Evolutionary conservation across 192 early-diverging fungal genomes (phyloP).

Genomic region (Spinellus fusiger): DNA sequence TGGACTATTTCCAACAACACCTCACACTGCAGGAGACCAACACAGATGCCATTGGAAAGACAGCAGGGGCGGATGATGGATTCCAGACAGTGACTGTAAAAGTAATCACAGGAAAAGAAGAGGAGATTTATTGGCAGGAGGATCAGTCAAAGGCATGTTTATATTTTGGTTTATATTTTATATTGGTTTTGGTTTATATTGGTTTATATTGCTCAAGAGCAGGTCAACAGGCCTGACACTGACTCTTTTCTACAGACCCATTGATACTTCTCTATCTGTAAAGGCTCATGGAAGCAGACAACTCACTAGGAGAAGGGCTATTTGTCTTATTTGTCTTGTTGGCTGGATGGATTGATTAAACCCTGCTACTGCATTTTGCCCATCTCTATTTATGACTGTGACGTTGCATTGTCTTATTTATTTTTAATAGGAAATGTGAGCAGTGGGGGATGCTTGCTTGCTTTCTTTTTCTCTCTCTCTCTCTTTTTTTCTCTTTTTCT

Average conservation of each 20-base stretch:
- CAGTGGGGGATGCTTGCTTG: not conserved
- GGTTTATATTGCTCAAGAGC: too few relatives aligned
- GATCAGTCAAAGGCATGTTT: too few relatives aligned
- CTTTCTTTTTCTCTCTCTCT: not conserved
- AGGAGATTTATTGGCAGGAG: conserved; percentile 20
- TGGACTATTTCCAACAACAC: conserved; percentile 5
- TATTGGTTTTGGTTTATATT: too few relatives aligned
- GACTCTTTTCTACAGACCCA: too few relatives aligned
- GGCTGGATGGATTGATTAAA: too few relatives aligned
- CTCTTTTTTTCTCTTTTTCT: not conserved
- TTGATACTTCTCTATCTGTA: too few relatives aligned
- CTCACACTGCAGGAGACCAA: not conserved
- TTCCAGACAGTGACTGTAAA: not conserved
- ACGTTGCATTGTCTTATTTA: not conserved
- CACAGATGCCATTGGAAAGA: conserved; percentile 6
- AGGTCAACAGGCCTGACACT: too few relatives aligned
- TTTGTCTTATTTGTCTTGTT: too few relatives aligned
- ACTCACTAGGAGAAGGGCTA: too few relatives aligned
- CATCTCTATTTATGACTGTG: not conserved
- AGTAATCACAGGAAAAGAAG: conserved; percentile 9
- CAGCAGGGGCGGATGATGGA: not conserved
- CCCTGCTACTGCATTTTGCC: too few relatives aligned
- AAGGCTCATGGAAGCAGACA: too few relatives aligned
- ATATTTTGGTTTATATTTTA: too few relatives aligned
- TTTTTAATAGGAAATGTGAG: not conserved